These are phyloP conservation scores for Ceratobasidium sp. DNA, from an alignment of 1,284 basidiomycete species.

Conservation along the genomic window DNA sequence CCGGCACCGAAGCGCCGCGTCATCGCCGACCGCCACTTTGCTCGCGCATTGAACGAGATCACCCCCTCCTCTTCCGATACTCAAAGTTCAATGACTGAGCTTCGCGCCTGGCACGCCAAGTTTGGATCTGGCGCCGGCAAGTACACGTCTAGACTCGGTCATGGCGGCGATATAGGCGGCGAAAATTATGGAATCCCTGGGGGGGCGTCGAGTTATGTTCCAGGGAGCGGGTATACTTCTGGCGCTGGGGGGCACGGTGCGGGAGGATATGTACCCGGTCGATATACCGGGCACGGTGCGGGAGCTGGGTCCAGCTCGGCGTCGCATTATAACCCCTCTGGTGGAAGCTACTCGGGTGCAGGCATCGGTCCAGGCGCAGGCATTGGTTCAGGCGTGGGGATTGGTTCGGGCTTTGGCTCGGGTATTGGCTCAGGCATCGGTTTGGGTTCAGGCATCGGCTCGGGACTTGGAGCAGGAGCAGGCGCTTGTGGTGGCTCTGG, in stretches of 20 bases:
- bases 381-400: no score
- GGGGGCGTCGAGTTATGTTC: background rate
- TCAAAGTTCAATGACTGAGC: slow-evolving; percentile 80
- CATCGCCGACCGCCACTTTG: slow-evolving; percentile 76
- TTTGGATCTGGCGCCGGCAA: slow-evolving; percentile 74
- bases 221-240: background rate
- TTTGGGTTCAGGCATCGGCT: background rate
- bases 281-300: no score
- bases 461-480: background rate
- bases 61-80: slow-evolving; percentile 87
- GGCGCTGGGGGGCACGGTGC: no score
- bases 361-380: no score
- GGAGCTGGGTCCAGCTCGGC: no score
- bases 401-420: no score
- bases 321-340: no score
- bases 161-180: background rate
- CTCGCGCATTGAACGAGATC: slow-evolving; percentile 86
- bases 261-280: background rate
- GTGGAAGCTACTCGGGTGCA: no score
- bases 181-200: background rate
- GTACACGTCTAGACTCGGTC: background rate
- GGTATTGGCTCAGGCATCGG: no score
- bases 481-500: background rate
- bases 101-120: slow-evolving; percentile 92
- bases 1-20: slow-evolving; percentile 57